A percentile compares a stretch with the other conserved stretches of the same genome.
Evolutionary conservation across 116 monocot genomes (phyloP).

Genomic region (Phalaenopsis hybrid): DNA sequence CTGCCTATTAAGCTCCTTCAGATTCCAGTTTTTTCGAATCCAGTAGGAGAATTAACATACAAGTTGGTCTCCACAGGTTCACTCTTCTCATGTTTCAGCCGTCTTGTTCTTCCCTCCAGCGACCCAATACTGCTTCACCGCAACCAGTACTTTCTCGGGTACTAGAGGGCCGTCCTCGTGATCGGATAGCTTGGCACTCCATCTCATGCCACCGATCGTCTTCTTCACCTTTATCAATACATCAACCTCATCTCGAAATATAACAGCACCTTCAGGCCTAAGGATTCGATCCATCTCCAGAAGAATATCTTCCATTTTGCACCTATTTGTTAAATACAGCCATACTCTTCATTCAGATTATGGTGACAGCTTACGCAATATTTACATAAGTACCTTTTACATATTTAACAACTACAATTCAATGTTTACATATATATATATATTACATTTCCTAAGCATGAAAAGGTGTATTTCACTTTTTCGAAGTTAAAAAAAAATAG

Average conservation of each 20-base stretch:
- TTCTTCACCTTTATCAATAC: constrained; percentile 39
- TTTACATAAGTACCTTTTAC: too few species aligned
- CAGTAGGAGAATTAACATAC: not conserved
- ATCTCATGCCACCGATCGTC: constrained; percentile 46
- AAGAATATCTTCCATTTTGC: constrained; percentile 57
- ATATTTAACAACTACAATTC: too few species aligned
- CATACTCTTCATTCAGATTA: not conserved
- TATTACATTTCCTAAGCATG: too few species aligned
- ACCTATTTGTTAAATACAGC: constrained; percentile 16
- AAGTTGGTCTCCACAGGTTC: not conserved
- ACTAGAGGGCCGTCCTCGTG: constrained; percentile 48
- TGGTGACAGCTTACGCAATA: not conserved
- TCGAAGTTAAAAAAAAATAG: too few species aligned
- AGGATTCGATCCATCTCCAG: constrained; percentile 60
- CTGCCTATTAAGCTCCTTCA: not conserved
- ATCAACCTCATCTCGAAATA: constrained; percentile 46
- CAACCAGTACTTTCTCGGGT: constrained; percentile 39
- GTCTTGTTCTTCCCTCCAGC: constrained; percentile 16
- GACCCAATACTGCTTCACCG: constrained; percentile 51
- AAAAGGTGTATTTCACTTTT: too few species aligned
- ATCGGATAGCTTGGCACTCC: constrained; percentile 39
- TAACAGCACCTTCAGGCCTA: constrained; percentile 55
- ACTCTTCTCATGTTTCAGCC: not conserved
- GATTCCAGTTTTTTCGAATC: not conserved
- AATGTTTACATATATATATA: too few species aligned